Base-by-base conservation (phyloP, 805 yeast genomes). In the Yarrowia hollandica region DNA sequence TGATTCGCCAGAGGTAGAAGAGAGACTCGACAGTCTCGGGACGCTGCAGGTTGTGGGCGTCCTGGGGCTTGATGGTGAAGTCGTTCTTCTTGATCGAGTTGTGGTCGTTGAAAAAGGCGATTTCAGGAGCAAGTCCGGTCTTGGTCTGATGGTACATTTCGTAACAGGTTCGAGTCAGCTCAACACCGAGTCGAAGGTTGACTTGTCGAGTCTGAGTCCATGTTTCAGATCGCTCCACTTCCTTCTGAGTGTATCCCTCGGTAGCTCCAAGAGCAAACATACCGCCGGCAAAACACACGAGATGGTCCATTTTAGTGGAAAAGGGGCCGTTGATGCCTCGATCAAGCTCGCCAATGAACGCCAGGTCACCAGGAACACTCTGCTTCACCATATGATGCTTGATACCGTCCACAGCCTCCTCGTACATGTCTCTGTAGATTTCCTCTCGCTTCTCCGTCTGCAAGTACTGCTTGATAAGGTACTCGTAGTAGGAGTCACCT, bases 11-110 rank as follows among this genome's bases (percentile, higher is more conserved):
- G 63, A 91, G 74, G 64, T 86, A 80, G 76, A 85, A 91, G 39
- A 91, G 75, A 1, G 95, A 85, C 72, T 91, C 97, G 1, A 90
- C 96, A 2, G 97, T 89, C 71, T 91, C 97, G 0, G 97, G 97
- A 64, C 97, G 79, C 74, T 90, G 97, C 62, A 91, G 75, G 71
- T 90, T 90, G 71, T 91, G 97, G 55, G 77, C 79, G 70, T 91
- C 97, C 14, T 73, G 69, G 7, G 83, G 84, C 69, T 87, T 87
- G 66, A 89, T 84, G 61, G 64, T 69, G 70, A 89, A 87, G 69
- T 88, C 96, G 5, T 72, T 95, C 3, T 71, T 61, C 3, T 71
- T 61, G 19, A 46, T 14, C 11, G 65, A 67, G 2, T 71, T 68
- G 62, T 82, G 82, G 9, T 78, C 74, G 71, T 89, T 89, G 78